Evolutionary conservation across 2,329 filamentous ascomycete genomes (phyloP).

Genomic region (Chaetomiaceae sp.): DNA sequence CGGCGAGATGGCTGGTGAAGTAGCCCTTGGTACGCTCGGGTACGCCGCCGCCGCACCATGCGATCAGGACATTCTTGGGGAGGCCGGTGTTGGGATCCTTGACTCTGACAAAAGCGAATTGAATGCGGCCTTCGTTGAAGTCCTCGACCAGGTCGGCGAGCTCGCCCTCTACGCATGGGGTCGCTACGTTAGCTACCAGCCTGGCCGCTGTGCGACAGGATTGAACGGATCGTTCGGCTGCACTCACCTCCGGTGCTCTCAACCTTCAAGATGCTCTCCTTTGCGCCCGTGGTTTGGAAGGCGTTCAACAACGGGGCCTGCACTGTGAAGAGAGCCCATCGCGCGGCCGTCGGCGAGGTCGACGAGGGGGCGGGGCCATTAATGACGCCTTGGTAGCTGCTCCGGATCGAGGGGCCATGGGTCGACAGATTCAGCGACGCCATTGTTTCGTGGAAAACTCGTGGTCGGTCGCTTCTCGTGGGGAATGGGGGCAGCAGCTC

Average conservation of each 20-base stretch:
- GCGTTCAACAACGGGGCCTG: conserved; percentile 88
- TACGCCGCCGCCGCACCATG: conserved; percentile 95
- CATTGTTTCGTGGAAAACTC: conserved; percentile 46
- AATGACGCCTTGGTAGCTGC: conserved; percentile 63
- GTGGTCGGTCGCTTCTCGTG: background rate
- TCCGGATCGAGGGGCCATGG: conserved; percentile 79
- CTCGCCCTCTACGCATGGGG: conserved; percentile 69
- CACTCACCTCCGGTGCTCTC: conserved; percentile 77
- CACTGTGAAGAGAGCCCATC: conserved; percentile 93
- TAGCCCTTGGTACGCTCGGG: conserved; percentile 98
- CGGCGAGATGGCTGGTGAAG: conserved; percentile 89
- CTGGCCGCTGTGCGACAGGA: background rate
- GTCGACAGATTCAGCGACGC: conserved; percentile 74
- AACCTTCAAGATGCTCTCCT: conserved; percentile 94
- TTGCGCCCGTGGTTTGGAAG: conserved; percentile 79
- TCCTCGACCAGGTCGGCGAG: conserved; percentile 86
- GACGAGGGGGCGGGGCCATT: conserved; percentile 48
- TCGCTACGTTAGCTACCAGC: conserved; percentile 9
- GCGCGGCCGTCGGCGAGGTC: conserved; percentile 74
- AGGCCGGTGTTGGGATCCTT: conserved; percentile 88
- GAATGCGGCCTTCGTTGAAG: conserved; percentile 92
- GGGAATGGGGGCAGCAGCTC: background rate
- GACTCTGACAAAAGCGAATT: conserved; percentile 95
- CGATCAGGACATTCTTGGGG: conserved; percentile 89
- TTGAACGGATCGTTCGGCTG: too few species aligned